Conservation (phyloP, 495 filamentous ascomycete species). For the Bacidia gigantensis region DNA sequence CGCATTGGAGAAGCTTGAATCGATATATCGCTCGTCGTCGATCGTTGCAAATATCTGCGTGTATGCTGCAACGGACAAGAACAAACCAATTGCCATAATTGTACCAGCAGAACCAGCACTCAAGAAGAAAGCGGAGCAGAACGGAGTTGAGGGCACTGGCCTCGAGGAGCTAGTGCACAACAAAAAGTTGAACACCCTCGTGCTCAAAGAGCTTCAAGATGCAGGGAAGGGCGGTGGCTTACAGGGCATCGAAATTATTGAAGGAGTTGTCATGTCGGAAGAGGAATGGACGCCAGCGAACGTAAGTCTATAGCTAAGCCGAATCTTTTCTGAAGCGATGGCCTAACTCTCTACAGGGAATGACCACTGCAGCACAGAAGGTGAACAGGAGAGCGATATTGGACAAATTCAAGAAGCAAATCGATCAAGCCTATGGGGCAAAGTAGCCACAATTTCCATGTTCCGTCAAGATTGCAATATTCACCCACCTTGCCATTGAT, state of each 20-base stretch:
- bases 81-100: constrained; percentile 87
- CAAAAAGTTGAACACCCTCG: constrained; percentile 60
- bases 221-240: constrained; percentile 65
- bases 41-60: constrained; percentile 93
- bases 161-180: constrained; percentile 73
- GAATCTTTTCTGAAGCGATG: not conserved
- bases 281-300: constrained; percentile 98
- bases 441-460: not conserved
- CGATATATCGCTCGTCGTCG: constrained; percentile 71
- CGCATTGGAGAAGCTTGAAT: constrained; percentile 96
- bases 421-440: constrained; percentile 32
- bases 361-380: constrained; percentile 42
- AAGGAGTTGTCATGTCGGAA: constrained; percentile 81
- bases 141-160: constrained; percentile 53
- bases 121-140: constrained; percentile 66
- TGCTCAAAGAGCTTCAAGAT: constrained; percentile 71
- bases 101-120: constrained; percentile 75
- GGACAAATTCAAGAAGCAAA: constrained; percentile 30
- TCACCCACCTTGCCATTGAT: not conserved
- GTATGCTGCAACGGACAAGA: constrained; percentile 66
- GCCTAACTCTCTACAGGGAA: constrained; percentile 26
- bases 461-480: not conserved
- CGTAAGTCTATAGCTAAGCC: constrained; percentile 41
- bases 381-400: constrained; percentile 42
- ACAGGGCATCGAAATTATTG: constrained; percentile 77